phyloP scores from a whole-genome alignment of 106 monocot genomes.

The Apostasia shenzhenica region DNA sequence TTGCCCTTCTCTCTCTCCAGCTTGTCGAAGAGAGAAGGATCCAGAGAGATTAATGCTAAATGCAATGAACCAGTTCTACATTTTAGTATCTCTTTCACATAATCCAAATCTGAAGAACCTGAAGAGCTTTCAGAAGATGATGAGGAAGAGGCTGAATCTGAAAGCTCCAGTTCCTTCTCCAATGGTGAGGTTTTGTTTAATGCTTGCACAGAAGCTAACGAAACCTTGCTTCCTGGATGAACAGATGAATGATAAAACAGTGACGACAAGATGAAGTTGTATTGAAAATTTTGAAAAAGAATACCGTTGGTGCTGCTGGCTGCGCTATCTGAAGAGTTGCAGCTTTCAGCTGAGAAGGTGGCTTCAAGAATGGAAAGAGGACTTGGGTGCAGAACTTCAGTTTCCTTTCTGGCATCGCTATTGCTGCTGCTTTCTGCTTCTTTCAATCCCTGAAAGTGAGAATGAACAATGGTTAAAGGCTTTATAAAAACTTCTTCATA shows the following conservation, averaged over 20 bases:
- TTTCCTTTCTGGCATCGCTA: conserved; percentile 28
- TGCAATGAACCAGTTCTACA: not conserved
- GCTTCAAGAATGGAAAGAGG: conserved; percentile 58
- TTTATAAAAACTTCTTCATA: too few species aligned
- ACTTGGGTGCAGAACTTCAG: conserved; percentile 37
- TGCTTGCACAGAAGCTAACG: conserved; percentile 31
- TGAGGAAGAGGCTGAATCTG: conserved; percentile 40
- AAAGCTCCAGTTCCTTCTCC: conserved; percentile 22
- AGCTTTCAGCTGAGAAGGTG: conserved; percentile 53
- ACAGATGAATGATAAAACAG: not conserved
- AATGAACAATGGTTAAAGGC: not conserved
- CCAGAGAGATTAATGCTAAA: conserved; percentile 11
- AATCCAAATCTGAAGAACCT: conserved; percentile 17
- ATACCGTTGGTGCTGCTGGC: conserved; percentile 44
- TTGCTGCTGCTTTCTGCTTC: conserved; percentile 23
- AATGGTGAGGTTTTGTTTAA: conserved; percentile 12
- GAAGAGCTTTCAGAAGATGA: conserved; percentile 1
- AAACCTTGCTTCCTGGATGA: conserved; percentile 34
- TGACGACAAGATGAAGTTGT: not conserved
- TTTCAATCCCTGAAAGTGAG: conserved; percentile 26
- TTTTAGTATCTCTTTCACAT: conserved; percentile 30
- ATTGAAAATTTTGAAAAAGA: not conserved
- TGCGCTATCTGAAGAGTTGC: conserved; percentile 41
- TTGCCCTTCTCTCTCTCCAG: conserved; percentile 28
- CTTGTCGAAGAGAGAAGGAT: conserved; percentile 39